Evolutionary conservation across 257 asterid species (phyloP).

Genomic region (Handroanthus guayacan): DNA sequence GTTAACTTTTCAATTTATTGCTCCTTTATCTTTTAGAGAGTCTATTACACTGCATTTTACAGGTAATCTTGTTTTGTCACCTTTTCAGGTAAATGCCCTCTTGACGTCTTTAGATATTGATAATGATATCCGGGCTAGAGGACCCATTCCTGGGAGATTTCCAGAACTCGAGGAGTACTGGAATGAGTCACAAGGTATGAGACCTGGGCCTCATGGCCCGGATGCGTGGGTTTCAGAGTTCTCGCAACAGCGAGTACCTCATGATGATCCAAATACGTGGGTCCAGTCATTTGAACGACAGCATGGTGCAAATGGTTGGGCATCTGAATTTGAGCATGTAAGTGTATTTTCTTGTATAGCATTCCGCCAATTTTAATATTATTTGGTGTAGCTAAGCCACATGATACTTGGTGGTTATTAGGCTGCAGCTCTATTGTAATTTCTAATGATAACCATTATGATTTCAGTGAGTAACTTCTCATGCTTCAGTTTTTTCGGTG

Average conservation of each 20-base stretch:
- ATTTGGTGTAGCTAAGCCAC: constrained; percentile 34
- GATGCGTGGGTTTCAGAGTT: constrained; percentile 95
- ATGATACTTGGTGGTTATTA: constrained; percentile 24
- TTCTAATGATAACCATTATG: background rate
- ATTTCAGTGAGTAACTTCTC: constrained; percentile 21
- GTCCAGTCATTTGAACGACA: constrained; percentile 89
- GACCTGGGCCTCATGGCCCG: constrained; percentile 60
- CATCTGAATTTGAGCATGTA: constrained; percentile 96
- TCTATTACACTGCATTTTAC: background rate
- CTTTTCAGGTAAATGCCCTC: constrained; percentile 88
- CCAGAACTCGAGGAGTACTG: constrained; percentile 92
- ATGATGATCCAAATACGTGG: constrained; percentile 81
- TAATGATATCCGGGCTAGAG: constrained; percentile 70
- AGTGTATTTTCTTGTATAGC: constrained; percentile 41
- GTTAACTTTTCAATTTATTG: constrained; percentile 13
- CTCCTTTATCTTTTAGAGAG: background rate
- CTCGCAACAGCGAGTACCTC: constrained; percentile 60
- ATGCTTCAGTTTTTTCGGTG: background rate
- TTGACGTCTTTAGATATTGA: constrained; percentile 90
- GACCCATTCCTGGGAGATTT: constrained; percentile 74
- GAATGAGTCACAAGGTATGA: constrained; percentile 90
- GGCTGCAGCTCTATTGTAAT: background rate
- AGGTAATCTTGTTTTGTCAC: constrained; percentile 22
- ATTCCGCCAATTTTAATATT: constrained; percentile 25
- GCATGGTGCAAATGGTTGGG: constrained; percentile 95